A percentile compares a stretch with the other conserved stretches of the same genome.
Evolutionary conservation across 148 eudicot species (phyloP).

Genomic region (Rhododendron simsii): DNA sequence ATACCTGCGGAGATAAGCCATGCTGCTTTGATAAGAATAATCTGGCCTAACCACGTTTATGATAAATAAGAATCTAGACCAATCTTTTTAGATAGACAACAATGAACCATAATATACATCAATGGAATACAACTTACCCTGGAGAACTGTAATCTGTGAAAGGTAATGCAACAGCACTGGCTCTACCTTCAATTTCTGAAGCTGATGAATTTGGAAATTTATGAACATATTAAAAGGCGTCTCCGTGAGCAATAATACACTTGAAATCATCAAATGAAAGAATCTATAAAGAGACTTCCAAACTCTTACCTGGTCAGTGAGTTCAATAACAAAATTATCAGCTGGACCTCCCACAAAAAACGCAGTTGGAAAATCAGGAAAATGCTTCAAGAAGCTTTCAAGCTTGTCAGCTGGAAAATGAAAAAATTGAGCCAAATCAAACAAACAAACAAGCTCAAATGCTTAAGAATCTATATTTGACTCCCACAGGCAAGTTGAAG

Average conservation of each 20-base stretch:
- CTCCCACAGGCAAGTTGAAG: constrained; percentile 5
- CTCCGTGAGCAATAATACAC: not conserved
- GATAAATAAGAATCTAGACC: not conserved
- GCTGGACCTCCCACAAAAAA: constrained; percentile 84
- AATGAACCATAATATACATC: not conserved
- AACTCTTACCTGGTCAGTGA: constrained; percentile 75
- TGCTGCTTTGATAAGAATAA: constrained; percentile 5
- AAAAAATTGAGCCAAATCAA: not conserved
- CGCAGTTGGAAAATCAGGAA: constrained; percentile 80
- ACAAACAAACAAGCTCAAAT: constrained; percentile 5
- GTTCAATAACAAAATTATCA: constrained; percentile 79
- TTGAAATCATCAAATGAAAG: not conserved
- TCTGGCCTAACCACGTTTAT: not conserved
- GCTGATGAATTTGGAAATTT: constrained; percentile 33
- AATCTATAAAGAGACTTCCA: not conserved
- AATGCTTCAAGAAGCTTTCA: constrained; percentile 59
- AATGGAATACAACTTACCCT: constrained; percentile 34
- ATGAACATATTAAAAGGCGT: not conserved
- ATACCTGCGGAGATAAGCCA: constrained; percentile 41
- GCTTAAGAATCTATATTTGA: constrained; percentile 6
- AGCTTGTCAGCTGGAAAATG: constrained; percentile 60
- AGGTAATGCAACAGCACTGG: constrained; percentile 92
- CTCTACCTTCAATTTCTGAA: constrained; percentile 90
- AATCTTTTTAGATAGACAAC: not conserved
- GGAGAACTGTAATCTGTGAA: constrained; percentile 64